Evolutionary conservation across 2,329 filamentous ascomycete genomes (phyloP).

Genomic region (Arthrobotrys conoides): DNA sequence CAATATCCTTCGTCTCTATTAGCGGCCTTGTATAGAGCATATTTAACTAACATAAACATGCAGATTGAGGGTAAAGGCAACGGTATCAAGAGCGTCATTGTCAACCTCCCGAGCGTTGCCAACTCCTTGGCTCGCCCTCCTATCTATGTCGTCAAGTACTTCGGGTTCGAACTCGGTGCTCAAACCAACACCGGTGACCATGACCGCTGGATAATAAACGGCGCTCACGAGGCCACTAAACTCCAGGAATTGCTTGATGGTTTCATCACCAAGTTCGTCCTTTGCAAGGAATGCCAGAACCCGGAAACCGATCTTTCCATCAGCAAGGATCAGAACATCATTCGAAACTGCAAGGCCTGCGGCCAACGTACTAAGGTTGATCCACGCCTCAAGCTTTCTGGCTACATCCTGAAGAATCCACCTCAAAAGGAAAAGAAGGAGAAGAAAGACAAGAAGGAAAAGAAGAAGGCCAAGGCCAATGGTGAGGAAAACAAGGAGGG

Average conservation of each 20-base stretch:
- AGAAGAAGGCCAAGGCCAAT: constrained; percentile 80
- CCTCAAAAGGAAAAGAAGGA: constrained; percentile 93
- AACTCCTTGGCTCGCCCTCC: constrained; percentile 91
- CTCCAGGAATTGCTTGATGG: constrained; percentile 98
- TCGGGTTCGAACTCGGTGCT: constrained; percentile 97
- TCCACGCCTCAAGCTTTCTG: constrained; percentile 92
- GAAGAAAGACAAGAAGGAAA: constrained; percentile 83
- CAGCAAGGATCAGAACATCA: constrained; percentile 86
- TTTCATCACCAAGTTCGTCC: constrained; percentile 98
- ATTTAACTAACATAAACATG: constrained; percentile 4
- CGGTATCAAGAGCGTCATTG: constrained; percentile 98
- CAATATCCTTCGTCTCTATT: background rate
- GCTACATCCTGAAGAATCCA: constrained; percentile 97
- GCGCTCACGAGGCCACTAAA: constrained; percentile 93
- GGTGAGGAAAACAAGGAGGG: constrained; percentile 69
- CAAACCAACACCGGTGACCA: constrained; percentile 98
- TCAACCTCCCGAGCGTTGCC: constrained; percentile 95
- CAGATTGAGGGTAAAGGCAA: constrained; percentile 98
- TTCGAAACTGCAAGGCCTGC: constrained; percentile 98
- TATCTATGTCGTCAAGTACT: constrained; percentile 98
- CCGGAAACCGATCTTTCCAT: constrained; percentile 96
- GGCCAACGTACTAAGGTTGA: constrained; percentile 94
- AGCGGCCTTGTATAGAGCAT: background rate
- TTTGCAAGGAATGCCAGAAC: constrained; percentile 99
- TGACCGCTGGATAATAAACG: constrained; percentile 99